Evolutionary conservation across 2,329 filamentous ascomycete genomes (phyloP), one percentile per base, ranked within the genome.

Genomic region (Clonostachys rosea): DNA sequence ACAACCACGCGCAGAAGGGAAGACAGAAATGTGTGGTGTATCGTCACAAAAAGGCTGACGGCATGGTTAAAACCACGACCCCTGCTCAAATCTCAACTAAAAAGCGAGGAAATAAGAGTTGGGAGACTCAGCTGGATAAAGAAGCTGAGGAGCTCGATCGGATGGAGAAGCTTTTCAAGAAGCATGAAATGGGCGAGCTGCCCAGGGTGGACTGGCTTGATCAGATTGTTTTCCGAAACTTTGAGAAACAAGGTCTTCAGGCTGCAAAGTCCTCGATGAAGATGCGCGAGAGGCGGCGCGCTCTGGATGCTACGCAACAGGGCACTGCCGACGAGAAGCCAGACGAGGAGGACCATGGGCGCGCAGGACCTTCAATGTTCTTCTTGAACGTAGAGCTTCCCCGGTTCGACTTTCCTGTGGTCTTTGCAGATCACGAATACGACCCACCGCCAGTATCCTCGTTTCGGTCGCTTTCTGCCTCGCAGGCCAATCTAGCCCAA

Each of bases 111-210:
- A 40, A 36, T 7, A 37, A 41, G 17, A 50, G 46, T 18, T 18
- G 45, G 10, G 69, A 70, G 2, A 67, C 75, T 2, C 70, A 75
- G 3, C 70, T 81, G n/a, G 83, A 87, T 48, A 86, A 86, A 55
- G 83, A 95, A 50, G 71, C 71, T n/a, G 84, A 89, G 46, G 94
- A 99, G 66, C 78, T 96, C 51, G 91, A 96, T 57, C 79, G 94
- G 16, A 79, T 99, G 55, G 91, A 97, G 60, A 86, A 83, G 46
- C 67, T 97, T 18, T 87, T 99, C 62, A 99, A 99, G 69, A 95
- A 96, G 67, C 94, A 97, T 61, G 95, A 99, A 62, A 95, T 96
- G 87, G 91, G 91, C 16, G 94, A 99, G 63, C 92, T 99, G 24
- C 84, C 89, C 1, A 83, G 91, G 14, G 87, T 96, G 43, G 89